Base-by-base conservation (phyloP, 495 filamentous ascomycete genomes). In the Penicillium dipodomyicola region DNA sequence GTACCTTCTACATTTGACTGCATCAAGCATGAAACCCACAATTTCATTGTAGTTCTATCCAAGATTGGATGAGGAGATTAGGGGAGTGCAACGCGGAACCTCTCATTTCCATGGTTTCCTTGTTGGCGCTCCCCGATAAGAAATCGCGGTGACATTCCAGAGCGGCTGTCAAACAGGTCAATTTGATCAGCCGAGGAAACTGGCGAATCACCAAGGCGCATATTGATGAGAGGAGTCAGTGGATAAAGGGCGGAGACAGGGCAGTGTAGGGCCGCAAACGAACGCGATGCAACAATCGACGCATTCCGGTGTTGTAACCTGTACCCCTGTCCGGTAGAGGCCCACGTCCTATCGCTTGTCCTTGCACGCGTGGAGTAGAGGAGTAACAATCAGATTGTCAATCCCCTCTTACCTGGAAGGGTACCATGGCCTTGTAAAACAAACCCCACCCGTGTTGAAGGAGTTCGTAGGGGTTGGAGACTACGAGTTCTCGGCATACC, bases 301-400 rank as follows among this genome's bases (percentile, higher is more conserved):
- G 47, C 63, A 63, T 64, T 57, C 64, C 61, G 32, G 29, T 50
- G 58, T 59, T 61, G 59, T 57, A 46, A 58, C 51, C 20, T 48
- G 25, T 20, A 56, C 52, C 65, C 65, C 65, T 65, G 59, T 64
- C 58, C 61, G 52, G 58, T 23, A 61, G 44, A 49, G 27, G 41
- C 41, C 25, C 17, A 19, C 22, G 23, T 14, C 29, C 11, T 17
- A 9, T 43, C 11, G 32, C 25, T 37, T 49, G 47, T 19, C 30
- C 19, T 37, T 23, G 15, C 32, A 37, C 41, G 17, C 5, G 53
- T 32, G 45, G 37, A 48, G 27, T n/a, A 35, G 19, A 41, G 15
- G n/a, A 27, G 19, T 3, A 43, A 43, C 27, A 52, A 52, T 52
- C 9, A 7, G 1, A 52, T 52, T 52, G 39, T 43, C 0, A 19